A percentile compares a stretch with the other conserved stretches of the same genome.
Conservation (phyloP, 148 eudicot genomes). For the Chenopodium quinoa region DNA sequence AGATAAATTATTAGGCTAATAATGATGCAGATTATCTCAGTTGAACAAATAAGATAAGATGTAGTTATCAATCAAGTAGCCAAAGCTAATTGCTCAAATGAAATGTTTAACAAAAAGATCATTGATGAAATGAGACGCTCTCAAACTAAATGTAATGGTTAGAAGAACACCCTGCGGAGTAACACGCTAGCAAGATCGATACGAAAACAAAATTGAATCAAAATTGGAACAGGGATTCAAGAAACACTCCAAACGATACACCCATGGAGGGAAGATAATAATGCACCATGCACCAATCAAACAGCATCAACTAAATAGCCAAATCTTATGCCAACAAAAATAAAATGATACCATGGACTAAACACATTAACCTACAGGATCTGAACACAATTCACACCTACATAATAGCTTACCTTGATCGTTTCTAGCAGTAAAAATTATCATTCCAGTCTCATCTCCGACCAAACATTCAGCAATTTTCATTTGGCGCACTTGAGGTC, state of each 20-base stretch:
- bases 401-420: constrained; percentile 47
- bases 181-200: neutral
- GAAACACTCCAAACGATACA: neutral
- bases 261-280: neutral
- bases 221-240: neutral
- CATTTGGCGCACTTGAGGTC: constrained; percentile 39
- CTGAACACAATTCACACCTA: neutral
- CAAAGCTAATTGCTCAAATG: neutral
- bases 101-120: too few relatives aligned
- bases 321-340: neutral
- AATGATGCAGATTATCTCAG: neutral
- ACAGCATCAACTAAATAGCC: neutral
- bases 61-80: too few relatives aligned
- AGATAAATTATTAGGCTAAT: too few relatives aligned
- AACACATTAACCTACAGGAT: neutral
- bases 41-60: neutral
- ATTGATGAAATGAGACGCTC: neutral
- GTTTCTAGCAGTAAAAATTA: constrained; percentile 62
- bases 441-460: constrained; percentile 66
- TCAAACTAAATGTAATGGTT: too few relatives aligned
- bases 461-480: constrained; percentile 58
- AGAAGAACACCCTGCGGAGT: neutral
- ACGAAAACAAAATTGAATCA: neutral
- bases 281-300: neutral
- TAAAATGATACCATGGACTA: neutral